Percentiles rank a stretch among this genome's conserved stretches.
Evolutionary conservation across 2,329 filamentous ascomycete species (phyloP).

Genomic region (Aureobasidium sp.): DNA sequence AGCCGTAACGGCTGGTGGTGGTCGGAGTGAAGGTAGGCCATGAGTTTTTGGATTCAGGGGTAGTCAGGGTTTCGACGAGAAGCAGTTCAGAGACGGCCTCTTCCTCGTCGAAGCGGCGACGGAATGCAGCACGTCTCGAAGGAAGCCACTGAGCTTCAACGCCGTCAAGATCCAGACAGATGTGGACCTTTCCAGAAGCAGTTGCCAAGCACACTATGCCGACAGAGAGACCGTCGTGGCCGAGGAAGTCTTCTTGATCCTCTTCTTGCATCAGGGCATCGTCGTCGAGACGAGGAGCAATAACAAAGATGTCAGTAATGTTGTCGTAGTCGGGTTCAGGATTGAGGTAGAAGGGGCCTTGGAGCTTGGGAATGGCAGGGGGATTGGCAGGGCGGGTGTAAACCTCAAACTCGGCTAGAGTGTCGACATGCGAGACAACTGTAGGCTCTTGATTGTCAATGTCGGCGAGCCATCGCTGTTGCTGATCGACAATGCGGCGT

Average conservation of each 20-base stretch:
- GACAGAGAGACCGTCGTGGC: conserved; percentile 45
- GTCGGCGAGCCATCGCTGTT: conserved; percentile 53
- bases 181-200: conserved; percentile 48
- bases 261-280: conserved; percentile 47
- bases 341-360: conserved; percentile 54
- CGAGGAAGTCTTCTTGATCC: conserved; percentile 42
- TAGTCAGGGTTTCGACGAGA: conserved; percentile 36
- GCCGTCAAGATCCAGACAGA: conserved; percentile 56
- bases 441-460: conserved; percentile 49
- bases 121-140: conserved; percentile 21
- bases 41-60: conserved; percentile 22
- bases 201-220: conserved; percentile 54
- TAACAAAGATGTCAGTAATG: conserved; percentile 54
- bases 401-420: conserved; percentile 44
- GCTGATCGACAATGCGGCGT: conserved; percentile 42
- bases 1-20: conserved; percentile 48
- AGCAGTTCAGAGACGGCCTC: conserved; percentile 24
- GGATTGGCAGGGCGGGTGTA: conserved; percentile 48
- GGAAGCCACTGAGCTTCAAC: conserved; percentile 59
- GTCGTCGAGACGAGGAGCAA: conserved; percentile 47
- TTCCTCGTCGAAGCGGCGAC: conserved; percentile 20
- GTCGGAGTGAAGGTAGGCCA: conserved; percentile 50
- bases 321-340: conserved; percentile 48
- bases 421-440: conserved; percentile 32
- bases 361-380: conserved; percentile 52